Evolutionary conservation across 192 early-diverging fungal species (phyloP).

Genomic region (Backusella mclennaniae): DNA sequence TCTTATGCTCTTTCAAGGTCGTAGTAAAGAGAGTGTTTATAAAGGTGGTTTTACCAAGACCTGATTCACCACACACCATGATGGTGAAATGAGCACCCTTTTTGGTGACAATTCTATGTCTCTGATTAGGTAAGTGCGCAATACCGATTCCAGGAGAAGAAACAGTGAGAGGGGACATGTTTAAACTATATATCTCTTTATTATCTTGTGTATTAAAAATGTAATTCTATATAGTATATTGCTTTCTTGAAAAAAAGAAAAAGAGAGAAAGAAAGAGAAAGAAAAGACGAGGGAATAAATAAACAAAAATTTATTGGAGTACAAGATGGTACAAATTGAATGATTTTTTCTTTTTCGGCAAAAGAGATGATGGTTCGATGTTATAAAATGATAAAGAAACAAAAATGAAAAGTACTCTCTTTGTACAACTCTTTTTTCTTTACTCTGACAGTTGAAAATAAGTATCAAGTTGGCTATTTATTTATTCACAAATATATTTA

Average conservation of each 20-base stretch:
- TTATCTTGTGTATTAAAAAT: not conserved
- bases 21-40: constrained; percentile 96
- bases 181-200: not conserved
- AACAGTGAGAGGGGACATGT: constrained; percentile 24
- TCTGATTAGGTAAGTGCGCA: constrained; percentile 91
- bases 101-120: constrained; percentile 88
- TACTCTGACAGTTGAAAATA: too few relatives aligned
- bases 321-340: constrained; percentile 5
- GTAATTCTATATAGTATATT: not conserved
- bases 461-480: too few relatives aligned
- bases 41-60: constrained; percentile 95
- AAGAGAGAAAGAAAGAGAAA: not conserved
- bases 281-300: not conserved
- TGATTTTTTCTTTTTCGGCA: constrained; percentile 7
- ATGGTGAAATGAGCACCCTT: constrained; percentile 92
- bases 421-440: not conserved
- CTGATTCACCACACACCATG: constrained; percentile 96
- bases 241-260: not conserved
- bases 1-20: constrained; percentile 43
- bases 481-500: not conserved
- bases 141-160: constrained; percentile 66
- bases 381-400: not conserved
- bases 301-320: not conserved
- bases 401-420: not conserved
- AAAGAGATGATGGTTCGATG: constrained; percentile 5